A percentile compares a stretch with the other conserved stretches of the same genome.
These are phyloP conservation scores for Sugiyamaella americana DNA, from an alignment of 805 yeast species.

Conservation along the genomic window DNA sequence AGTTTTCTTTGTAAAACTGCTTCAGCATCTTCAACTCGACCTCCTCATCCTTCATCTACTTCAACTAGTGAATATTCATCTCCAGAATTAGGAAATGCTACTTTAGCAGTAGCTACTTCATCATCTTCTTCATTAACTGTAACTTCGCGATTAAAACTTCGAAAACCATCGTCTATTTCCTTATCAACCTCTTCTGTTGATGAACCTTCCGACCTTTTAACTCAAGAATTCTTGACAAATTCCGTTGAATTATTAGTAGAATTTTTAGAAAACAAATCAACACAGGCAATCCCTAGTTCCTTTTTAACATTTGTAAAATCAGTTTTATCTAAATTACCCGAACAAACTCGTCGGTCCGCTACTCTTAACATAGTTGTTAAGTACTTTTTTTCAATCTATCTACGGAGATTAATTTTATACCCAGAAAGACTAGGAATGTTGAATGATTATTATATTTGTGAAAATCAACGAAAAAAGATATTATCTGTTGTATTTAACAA, in stretches of 20 bases:
- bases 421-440: slow-evolving; percentile 25
- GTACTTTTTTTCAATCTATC: slow-evolving; percentile 18
- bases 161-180: slow-evolving; percentile 15
- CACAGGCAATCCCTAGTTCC: slow-evolving; percentile 17
- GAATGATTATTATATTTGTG: slow-evolving; percentile 18
- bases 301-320: slow-evolving; percentile 16
- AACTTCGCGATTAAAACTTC: slow-evolving; percentile 2
- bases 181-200: slow-evolving; percentile 14
- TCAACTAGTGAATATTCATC: slow-evolving; percentile 13
- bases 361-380: slow-evolving; percentile 16
- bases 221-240: slow-evolving; percentile 10
- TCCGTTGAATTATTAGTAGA: slow-evolving; percentile 13
- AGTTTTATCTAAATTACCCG: slow-evolving; percentile 12
- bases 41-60: not conserved
- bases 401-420: slow-evolving; percentile 12
- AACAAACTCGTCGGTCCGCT: slow-evolving; percentile 1
- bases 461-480: slow-evolving; percentile 21
- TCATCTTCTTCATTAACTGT: not conserved
- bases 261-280: slow-evolving; percentile 13
- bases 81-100: slow-evolving; percentile 13
- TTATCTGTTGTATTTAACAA: slow-evolving; percentile 17
- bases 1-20: slow-evolving; percentile 13
- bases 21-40: slow-evolving; percentile 4
- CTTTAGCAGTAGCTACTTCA: slow-evolving; percentile 1
- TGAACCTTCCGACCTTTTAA: slow-evolving; percentile 2